Evolutionary conservation across 2,329 filamentous ascomycete genomes (phyloP).

Genomic region (Pezicula rhizophila): DNA sequence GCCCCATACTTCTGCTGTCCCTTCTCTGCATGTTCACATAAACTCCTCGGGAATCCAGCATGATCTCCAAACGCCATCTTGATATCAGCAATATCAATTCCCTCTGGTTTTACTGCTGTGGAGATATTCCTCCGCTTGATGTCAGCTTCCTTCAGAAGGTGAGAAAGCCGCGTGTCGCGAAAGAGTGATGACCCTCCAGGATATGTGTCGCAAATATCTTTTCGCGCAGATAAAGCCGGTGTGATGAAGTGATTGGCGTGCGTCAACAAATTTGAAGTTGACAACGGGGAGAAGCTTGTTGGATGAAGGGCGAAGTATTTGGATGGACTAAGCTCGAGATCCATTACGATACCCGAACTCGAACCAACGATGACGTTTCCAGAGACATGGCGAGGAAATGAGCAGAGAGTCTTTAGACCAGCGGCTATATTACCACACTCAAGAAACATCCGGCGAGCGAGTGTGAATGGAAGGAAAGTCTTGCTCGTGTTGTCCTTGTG

Average conservation of each 20-base stretch:
- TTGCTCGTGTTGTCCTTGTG: constrained; percentile 4
- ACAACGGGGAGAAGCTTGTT: not conserved
- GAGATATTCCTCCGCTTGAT: not conserved
- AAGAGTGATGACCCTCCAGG: not conserved
- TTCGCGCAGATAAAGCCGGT: not conserved
- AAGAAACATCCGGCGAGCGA: constrained; percentile 20
- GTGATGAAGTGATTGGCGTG: not conserved
- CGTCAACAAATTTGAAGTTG: not conserved
- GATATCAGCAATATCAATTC: not conserved
- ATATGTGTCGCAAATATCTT: not conserved
- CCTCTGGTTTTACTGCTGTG: not conserved
- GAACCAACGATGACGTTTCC: constrained; percentile 20
- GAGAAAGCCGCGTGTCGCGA: not conserved
- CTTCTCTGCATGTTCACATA: not conserved
- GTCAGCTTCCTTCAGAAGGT: not conserved
- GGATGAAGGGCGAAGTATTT: not conserved
- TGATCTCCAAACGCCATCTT: not conserved
- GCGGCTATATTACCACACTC: constrained; percentile 15
- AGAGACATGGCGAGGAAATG: constrained; percentile 21
- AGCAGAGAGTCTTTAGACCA: constrained; percentile 8
- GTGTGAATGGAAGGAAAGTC: constrained; percentile 17
- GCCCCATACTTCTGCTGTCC: not conserved
- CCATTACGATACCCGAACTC: constrained; percentile 15
- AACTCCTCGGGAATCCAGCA: not conserved
- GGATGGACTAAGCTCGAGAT: constrained; percentile 13